These are phyloP conservation scores for Ophiostoma tasmaniense DNA, from an alignment of 2,329 filamentous ascomycete genomes.

Conservation along the genomic window DNA sequence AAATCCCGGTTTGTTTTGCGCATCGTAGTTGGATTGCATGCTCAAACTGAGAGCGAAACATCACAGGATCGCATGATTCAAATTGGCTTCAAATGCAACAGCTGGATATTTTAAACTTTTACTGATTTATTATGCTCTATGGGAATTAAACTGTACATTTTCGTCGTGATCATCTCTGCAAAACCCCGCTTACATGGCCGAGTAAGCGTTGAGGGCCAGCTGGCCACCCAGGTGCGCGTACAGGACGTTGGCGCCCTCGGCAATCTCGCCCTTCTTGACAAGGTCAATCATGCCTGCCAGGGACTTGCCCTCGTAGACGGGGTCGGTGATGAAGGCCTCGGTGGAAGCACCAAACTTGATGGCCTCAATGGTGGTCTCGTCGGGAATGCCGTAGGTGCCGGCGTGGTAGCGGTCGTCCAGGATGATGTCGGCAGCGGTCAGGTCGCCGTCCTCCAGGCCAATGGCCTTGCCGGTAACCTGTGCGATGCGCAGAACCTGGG, in stretches of 20 bases:
- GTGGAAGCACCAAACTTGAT: conserved; percentile 60
- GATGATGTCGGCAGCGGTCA: conserved; percentile 53
- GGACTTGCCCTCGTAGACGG: conserved; percentile 69
- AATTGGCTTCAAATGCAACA: neutral
- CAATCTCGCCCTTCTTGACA: conserved; percentile 53
- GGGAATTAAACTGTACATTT: conserved; percentile 4
- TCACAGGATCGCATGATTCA: neutral
- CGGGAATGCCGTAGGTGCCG: conserved; percentile 59
- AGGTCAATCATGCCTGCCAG: conserved; percentile 63
- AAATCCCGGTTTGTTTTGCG: neutral
- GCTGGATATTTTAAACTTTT: neutral
- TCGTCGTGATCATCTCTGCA: neutral
- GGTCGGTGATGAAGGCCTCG: conserved; percentile 67
- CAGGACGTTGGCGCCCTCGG: conserved; percentile 52
- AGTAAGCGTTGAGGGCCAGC: conserved; percentile 61
- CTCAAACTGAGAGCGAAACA: neutral
- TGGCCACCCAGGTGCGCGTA: conserved; percentile 67
- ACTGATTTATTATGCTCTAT: conserved; percentile 4
- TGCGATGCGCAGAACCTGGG: conserved; percentile 59
- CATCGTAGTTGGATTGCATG: no score
- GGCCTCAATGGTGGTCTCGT: conserved; percentile 55
- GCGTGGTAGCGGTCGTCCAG: conserved; percentile 59
- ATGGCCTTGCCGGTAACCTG: conserved; percentile 54
- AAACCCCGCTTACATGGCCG: conserved; percentile 28
- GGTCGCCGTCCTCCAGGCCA: conserved; percentile 49